Conservation (phyloP, 2,329 filamentous ascomycete genomes). For the Thielaviopsis musarum region DNA sequence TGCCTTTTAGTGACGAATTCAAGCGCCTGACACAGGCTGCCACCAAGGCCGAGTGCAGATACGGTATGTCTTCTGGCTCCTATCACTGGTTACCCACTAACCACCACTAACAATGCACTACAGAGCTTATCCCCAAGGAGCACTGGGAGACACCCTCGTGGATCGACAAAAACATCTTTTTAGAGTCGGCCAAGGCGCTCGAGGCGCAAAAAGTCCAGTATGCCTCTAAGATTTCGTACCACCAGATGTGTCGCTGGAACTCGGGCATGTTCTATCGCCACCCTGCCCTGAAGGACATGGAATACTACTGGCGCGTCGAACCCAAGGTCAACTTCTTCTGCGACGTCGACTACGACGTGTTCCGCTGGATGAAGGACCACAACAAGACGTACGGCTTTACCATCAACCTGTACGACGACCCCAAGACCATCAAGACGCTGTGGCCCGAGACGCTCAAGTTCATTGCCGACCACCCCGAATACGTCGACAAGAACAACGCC, state of each 20-base stretch:
- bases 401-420: constrained; percentile 88
- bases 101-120: neutral
- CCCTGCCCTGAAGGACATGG: constrained; percentile 61
- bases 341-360: constrained; percentile 95
- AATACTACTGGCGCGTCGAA: constrained; percentile 98
- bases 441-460: constrained; percentile 97
- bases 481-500: constrained; percentile 70
- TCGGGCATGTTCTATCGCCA: constrained; percentile 96
- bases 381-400: constrained; percentile 99
- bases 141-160: constrained; percentile 86
- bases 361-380: constrained; percentile 93
- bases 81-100: neutral
- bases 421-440: constrained; percentile 66
- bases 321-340: constrained; percentile 99
- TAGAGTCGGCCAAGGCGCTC: constrained; percentile 69
- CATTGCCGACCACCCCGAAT: constrained; percentile 64
- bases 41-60: constrained; percentile 77
- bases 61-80: constrained; percentile 37
- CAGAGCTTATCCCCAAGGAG: constrained; percentile 79
- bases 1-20: constrained; percentile 85
- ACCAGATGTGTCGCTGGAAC: constrained; percentile 99
- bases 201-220: constrained; percentile 82
- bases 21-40: constrained; percentile 62
- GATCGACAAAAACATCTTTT: constrained; percentile 78
- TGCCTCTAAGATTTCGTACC: constrained; percentile 74